Base-by-base conservation (phyloP, 495 filamentous ascomycete genomes). In the Hypoxylon trugodes region DNA sequence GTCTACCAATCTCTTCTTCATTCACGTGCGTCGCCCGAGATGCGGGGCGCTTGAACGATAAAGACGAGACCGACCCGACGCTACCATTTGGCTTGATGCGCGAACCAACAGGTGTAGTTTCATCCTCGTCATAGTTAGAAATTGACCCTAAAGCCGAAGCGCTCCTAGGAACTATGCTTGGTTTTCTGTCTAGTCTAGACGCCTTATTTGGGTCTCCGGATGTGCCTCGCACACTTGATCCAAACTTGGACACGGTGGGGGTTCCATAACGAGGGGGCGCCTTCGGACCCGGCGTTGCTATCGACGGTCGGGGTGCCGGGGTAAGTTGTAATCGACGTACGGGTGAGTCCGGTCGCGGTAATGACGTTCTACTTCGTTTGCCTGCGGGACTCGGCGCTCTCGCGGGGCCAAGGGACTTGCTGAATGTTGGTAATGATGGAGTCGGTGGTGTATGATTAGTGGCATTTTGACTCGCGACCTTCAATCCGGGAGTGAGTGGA, bases 321-420 rank as follows among this genome's bases (percentile, higher is more conserved):
- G 87, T 86, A 56, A 86, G 79, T 43, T 82, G 82, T 40, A 82
- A 71, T 61, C 79, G 86, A 49, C 90, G 81, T 19, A 90, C 76
- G 6, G 93, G 93, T 0, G 92, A 96, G 52, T 96, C 93, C 2
- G 93, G 90, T 16, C 92, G 88, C 55, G 91, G 89, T 35, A 97
- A 79, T 26, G 95, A 97, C 4, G 89, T 87, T 38, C 89, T 85
- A 15, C 85, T 76, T 67, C 86, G 87, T 71, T 89, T 91, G 51
- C 90, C 84, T 16, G 83, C 73, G 2, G 90, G 88, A 69, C 89
- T 91, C 18, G 84, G 72, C 18, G 88, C 87, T 69, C 89, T 83
- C n/a, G 85, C 83, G 6, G 91, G 90, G 0, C 94, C 95, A 26
- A 96, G 82, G 3, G 93, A 92, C 74, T 96, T 90, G 76, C 90